Base-by-base conservation (phyloP, 2,329 filamentous ascomycete genomes). In the Bimuria novae-zelandiae region DNA sequence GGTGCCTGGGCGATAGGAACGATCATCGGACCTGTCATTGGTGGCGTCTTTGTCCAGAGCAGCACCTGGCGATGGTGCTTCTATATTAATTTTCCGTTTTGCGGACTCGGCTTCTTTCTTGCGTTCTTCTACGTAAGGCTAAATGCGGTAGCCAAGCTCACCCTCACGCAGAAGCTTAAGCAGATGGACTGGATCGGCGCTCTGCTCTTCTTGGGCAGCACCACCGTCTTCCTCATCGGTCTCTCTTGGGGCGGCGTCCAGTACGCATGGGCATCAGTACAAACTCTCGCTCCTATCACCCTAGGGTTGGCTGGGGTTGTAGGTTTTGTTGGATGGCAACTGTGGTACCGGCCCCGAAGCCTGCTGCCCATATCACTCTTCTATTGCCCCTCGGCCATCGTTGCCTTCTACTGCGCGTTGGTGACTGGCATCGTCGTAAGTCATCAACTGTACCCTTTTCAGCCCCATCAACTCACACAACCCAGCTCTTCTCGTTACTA, bases 61-160 rank as follows among this genome's bases (percentile, higher is more conserved):
- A 74, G 76, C 0, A 73, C 73, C 0, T 85, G 84, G 85, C 73
- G 81, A 10, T 88, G 84, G 84, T 82, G 87, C 36, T 86, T 87
- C 64, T 87, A 81, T 76, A 77, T 86, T 61, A 87, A 87, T 58
- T 74, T 85, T 5, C 83, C 84, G 2, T 79, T 86, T 61, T 77
- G 78, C 22, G 53, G 43, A 10, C 54, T 68, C 7, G 64, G 67
- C 1, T 61, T 68, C 37, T 7, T 66, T 7, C 55, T 66, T 16
- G 67, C 67, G 3, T 30, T 56, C 8, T 51, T 63, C 19, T 66
- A 67, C 27, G 56, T 68, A 3, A 55, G 57, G 7, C 52, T 65
- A n/a, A 65, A 67, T 19, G 50, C 55, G 2, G 55, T 59, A 3
- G 48, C 57, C 2, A 46, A 59, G 12, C 50, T 67, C 14, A 64